Base-by-base conservation (phyloP, 176 grass and related monocot genomes). In the Otatea glauca region DNA sequence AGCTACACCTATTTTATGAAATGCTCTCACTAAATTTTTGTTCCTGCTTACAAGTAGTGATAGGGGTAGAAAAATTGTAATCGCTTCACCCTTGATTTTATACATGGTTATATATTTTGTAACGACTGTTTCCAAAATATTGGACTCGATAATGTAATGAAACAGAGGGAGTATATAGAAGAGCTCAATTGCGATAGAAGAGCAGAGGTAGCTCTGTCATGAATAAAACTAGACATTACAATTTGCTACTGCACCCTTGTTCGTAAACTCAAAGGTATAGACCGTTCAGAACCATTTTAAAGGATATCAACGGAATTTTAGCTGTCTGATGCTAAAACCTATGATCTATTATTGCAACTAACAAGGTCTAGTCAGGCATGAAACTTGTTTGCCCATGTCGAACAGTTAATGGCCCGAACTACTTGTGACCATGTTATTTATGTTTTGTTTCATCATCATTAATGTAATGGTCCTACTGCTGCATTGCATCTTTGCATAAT, bases 401-500 rank as follows among this genome's bases (percentile, higher is more conserved):
- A 32, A 49, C 15, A 32, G 1, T 68, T 14, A 56, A 75, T 6
- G 32, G 10, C 32, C 29, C 11, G 13, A 58, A 37, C 20, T 70
- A 59, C 5, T 35, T 24, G 6, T 61, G 15, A 50, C n/a, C 34
- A 69, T 74, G 4, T 75, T 10, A 13, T 27, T 7, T 53, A 20
- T 59, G 17, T 70, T 59, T 61, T 20, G 27, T 54, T 42, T 43
- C 13, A 50, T 35, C 25, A 34, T 20, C 17, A 20, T 81, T 29
- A 65, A 59, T 74, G 24, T 14, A 48, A 70, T 53, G 59, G 1
- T 53, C 49, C 21, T 75, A 68, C 29, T 63, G 75, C 29, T 74
- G 41, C 5, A 5, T 51, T 50, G 14, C 62, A 68, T 59, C 29
- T 71, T 48, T 59, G 47, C 7, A 38, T 48, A 45, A 38, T 48